A percentile compares a stretch with the other conserved stretches of the same genome.
These are phyloP conservation scores for Cotoneaster glaucophyllus DNA, from an alignment of 306 rosid species.

Conservation along the genomic window DNA sequence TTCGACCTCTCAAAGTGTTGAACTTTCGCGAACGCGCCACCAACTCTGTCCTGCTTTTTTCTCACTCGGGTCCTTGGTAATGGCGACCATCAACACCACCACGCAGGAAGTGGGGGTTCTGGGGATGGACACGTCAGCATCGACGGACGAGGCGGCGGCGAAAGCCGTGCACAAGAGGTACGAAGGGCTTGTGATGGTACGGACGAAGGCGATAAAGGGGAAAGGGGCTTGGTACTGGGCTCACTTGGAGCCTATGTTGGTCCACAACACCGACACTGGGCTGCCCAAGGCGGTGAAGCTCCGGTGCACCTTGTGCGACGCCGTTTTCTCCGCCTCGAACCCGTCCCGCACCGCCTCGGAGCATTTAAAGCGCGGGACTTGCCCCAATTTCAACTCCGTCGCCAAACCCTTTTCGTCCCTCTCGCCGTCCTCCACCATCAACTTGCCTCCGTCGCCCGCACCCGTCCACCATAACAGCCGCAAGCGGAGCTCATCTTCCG, in stretches of 20 bases:
- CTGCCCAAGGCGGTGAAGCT: slow-evolving; percentile 84
- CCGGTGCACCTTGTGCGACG: slow-evolving; percentile 78
- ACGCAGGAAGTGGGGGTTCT: slow-evolving; percentile 27
- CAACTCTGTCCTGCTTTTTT: background rate
- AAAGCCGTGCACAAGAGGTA: slow-evolving; percentile 69
- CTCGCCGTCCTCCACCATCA: slow-evolving; percentile 39
- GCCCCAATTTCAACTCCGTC: slow-evolving; percentile 68
- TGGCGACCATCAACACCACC: slow-evolving; percentile 58
- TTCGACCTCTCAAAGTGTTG: background rate
- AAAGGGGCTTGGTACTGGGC: slow-evolving; percentile 99
- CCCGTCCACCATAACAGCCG: slow-evolving; percentile 39
- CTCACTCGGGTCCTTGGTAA: slow-evolving; percentile 18
- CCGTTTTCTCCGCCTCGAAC: slow-evolving; percentile 87
- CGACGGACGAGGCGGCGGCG: slow-evolving; percentile 58
- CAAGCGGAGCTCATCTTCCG: slow-evolving; percentile 48
- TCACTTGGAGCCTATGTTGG: slow-evolving; percentile 73
- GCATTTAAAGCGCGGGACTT: slow-evolving; percentile 92
- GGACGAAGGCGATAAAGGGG: slow-evolving; percentile 81
- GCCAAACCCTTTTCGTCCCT: slow-evolving; percentile 74
- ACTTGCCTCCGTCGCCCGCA: slow-evolving; percentile 24
- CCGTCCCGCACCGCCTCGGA: slow-evolving; percentile 94
- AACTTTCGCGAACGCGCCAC: background rate
- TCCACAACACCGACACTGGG: slow-evolving; percentile 63
- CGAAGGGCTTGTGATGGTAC: slow-evolving; percentile 75
- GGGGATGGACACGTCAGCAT: slow-evolving; percentile 2